Evolutionary conservation across 805 yeast species (phyloP), one percentile per base, ranked within the genome.

Genomic region (Candida morakotiae): DNA sequence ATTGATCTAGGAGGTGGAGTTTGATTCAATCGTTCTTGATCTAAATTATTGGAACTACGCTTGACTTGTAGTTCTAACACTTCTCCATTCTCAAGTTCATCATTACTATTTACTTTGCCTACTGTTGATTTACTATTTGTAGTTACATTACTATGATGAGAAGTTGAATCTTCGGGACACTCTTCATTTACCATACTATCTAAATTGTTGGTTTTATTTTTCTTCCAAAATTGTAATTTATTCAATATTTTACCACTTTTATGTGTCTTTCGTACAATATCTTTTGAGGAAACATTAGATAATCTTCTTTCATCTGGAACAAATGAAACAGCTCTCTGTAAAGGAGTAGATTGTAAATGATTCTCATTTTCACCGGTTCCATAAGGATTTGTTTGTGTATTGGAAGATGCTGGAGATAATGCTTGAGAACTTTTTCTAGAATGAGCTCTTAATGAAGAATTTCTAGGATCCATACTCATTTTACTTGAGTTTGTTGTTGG

Each of bases 221-320:
- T 51, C 36, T 59, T 65, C 73, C 73, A 67, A 42, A 67, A 67
- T 47, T 61, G 67, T 4, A 67, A 49, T 38, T 55, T 62, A 25
- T 52, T 55, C 18, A 65, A 42, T 15, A 65, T 42, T 28, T 51
- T 56, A 19, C 47, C 52, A 31, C 56, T 52, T 41, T 51, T 53
- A 14, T 35, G 39, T 24, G 39, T 51, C 31, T 39, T 51, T 28
- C 28, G 45, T 3, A 17, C 25, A 28, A 39, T 19, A 31, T 38
- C 31, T 28, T 37, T 18, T 34, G 46, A 41, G 34, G 47, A 44
- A 3, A 45, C 38, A 13, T 38, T 35, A 1, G 54, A 50, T 4
- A 38, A 21, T 36, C 42, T 37, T 17, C 52, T 23, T 15, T 43
- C 48, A 16, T 44, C 44, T 5, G 52, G 49, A 17, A 45, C 47